Conservation (phyloP, 495 filamentous ascomycete species). For the Apodospora peruviana region DNA sequence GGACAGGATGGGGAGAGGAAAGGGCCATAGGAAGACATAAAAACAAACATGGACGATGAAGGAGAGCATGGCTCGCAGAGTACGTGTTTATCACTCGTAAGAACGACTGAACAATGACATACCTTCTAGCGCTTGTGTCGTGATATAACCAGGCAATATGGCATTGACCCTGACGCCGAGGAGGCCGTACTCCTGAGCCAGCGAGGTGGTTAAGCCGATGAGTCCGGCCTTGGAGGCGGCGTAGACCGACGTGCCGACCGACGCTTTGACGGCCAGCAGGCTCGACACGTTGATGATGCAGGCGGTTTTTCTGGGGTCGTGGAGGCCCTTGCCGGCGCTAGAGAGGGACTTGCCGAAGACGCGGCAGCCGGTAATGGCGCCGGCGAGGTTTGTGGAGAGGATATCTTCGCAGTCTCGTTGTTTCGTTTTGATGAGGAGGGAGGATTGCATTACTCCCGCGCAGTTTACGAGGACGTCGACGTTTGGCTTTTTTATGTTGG, state of each 20-base stretch:
- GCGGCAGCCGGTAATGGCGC: conserved; percentile 62
- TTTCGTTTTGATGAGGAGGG: conserved; percentile 47
- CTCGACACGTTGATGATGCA: conserved; percentile 81
- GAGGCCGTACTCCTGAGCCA: conserved; percentile 58
- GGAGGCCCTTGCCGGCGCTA: background rate
- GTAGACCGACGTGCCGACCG: conserved; percentile 63
- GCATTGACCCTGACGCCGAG: conserved; percentile 66
- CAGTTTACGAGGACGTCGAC: conserved; percentile 73
- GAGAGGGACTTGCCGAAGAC: conserved; percentile 47
- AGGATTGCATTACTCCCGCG: conserved; percentile 61
- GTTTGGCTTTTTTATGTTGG: background rate
- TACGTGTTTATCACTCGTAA: too few relatives aligned
- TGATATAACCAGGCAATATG: conserved; percentile 78
- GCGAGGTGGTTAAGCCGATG: conserved; percentile 63
- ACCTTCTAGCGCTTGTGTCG: conserved; percentile 73
- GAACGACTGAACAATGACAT: conserved; percentile 19
- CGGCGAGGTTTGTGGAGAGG: conserved; percentile 64
- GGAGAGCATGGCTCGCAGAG: background rate
- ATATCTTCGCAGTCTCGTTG: conserved; percentile 39
- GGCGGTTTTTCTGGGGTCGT: conserved; percentile 16
- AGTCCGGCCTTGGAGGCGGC: conserved; percentile 77
- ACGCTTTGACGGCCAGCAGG: conserved; percentile 58
- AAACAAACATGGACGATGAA: background rate
- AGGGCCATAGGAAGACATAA: background rate
- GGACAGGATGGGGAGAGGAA: background rate